Evolutionary conservation across 345 rosid species (phyloP).

Genomic region (Eucalyptus sp.): DNA sequence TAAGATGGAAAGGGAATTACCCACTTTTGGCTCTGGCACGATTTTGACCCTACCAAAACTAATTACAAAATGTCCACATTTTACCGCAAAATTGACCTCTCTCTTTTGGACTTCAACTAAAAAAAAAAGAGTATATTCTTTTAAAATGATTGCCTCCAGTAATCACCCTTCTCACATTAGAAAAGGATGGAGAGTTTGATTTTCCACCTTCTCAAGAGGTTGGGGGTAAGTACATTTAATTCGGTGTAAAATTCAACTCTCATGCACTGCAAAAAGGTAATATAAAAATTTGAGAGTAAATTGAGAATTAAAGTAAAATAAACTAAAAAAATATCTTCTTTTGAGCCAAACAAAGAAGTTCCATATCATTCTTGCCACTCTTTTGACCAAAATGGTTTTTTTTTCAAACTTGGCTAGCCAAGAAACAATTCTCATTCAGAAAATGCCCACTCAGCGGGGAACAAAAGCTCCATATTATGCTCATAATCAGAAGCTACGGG

Average conservation of each 20-base stretch:
- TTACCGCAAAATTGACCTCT: not conserved
- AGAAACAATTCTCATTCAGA: not conserved
- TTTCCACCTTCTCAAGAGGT: rapidly evolving
- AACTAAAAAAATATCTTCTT: not conserved
- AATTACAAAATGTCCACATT: not conserved
- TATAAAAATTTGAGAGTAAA: too few relatives aligned
- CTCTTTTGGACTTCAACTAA: too few relatives aligned
- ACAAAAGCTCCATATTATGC: not conserved
- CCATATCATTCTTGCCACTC: not conserved
- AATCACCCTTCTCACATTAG: rapidly evolving
- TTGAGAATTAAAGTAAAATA: too few relatives aligned
- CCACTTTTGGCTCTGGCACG: not conserved
- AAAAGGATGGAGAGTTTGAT: rapidly evolving
- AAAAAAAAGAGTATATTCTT: not conserved
- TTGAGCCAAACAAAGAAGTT: not conserved
- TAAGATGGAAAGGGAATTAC: not conserved
- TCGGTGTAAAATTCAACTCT: rapidly evolving
- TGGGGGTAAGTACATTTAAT: too few relatives aligned
- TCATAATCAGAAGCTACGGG: not conserved
- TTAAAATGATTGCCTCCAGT: rapidly evolving
- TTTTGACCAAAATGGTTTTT: not conserved
- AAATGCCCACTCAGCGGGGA: not conserved
- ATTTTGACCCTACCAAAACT: not conserved
- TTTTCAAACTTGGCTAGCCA: not conserved
- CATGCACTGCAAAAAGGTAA: rapidly evolving